A percentile compares a stretch with the other conserved stretches of the same genome.
phyloP scores from a whole-genome alignment of 2,329 filamentous ascomycete genomes.

The Diaporthe ampelina region DNA sequence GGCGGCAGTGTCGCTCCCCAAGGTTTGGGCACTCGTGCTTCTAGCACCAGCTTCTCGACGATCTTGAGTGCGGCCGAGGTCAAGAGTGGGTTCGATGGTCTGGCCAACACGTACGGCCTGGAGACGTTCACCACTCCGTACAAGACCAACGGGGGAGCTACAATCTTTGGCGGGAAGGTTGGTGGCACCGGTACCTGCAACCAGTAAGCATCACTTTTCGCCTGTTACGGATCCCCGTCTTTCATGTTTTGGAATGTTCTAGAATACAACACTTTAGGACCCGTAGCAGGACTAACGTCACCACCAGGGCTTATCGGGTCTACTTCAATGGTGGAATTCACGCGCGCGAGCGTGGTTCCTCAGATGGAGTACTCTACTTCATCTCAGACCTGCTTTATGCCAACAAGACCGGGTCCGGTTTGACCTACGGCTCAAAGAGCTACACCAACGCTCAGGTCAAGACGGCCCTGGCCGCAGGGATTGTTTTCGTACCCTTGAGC shows the following conservation, averaged over 20 bases:
- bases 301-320: conserved; percentile 60
- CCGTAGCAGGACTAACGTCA: too few species aligned
- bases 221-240: too few species aligned
- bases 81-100: conserved; percentile 57
- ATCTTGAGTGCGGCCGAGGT: conserved; percentile 63
- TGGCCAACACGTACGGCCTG: conserved; percentile 57
- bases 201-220: too few species aligned
- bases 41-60: conserved; percentile 53
- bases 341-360: conserved; percentile 69
- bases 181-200: conserved; percentile 49
- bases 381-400: conserved; percentile 69
- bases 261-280: too few species aligned
- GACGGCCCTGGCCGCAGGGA: conserved; percentile 64
- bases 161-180: conserved; percentile 57
- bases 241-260: too few species aligned
- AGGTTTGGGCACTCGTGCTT: conserved; percentile 55
- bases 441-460: conserved; percentile 67
- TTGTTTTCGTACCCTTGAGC: conserved; percentile 66
- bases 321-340: conserved; percentile 69
- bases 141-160: conserved; percentile 59
- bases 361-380: conserved; percentile 71
- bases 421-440: conserved; percentile 64
- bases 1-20: conserved; percentile 54
- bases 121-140: conserved; percentile 58
- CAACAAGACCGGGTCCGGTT: conserved; percentile 60